A percentile compares a stretch with the other conserved stretches of the same genome.
phyloP scores from a whole-genome alignment of 768 basidiomycete genomes.

The Cystobasidium tubakii region DNA sequence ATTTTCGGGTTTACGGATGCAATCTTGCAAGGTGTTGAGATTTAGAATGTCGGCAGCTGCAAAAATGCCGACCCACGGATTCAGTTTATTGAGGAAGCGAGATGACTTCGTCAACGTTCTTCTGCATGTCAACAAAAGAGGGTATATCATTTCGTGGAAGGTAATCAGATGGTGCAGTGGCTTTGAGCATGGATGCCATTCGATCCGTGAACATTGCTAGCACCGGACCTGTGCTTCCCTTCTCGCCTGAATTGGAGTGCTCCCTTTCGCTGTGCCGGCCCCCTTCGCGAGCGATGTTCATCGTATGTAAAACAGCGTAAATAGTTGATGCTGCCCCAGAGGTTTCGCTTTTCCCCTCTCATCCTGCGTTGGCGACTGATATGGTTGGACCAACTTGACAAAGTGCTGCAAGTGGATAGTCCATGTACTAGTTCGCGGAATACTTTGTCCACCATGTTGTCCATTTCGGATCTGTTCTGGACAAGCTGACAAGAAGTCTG shows the following conservation, averaged over 20 bases:
- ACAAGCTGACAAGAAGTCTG: slow-evolving; percentile 15
- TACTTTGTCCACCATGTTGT: slow-evolving; percentile 8
- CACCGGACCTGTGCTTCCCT: no score
- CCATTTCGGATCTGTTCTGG: slow-evolving; percentile 17
- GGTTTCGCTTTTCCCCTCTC: neutral
- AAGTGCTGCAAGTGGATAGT: slow-evolving; percentile 18
- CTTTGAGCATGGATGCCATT: no score
- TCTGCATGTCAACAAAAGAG: neutral
- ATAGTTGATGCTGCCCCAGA: neutral
- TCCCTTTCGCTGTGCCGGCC: no score
- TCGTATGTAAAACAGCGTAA: no score
- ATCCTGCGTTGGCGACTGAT: neutral
- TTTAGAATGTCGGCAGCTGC: neutral
- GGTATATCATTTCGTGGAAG: neutral
- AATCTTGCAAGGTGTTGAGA: neutral
- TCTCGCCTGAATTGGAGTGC: no score
- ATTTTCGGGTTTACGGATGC: neutral
- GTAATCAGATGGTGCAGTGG: neutral
- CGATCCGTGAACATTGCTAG: no score
- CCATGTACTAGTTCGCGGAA: slow-evolving; percentile 15
- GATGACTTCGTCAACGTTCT: neutral
- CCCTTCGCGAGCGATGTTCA: no score
- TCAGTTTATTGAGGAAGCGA: neutral
- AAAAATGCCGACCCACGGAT: neutral
- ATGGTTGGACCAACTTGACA: neutral